Conservation (phyloP, 495 filamentous ascomycete genomes). For the Staphylotrichum longicolle region DNA sequence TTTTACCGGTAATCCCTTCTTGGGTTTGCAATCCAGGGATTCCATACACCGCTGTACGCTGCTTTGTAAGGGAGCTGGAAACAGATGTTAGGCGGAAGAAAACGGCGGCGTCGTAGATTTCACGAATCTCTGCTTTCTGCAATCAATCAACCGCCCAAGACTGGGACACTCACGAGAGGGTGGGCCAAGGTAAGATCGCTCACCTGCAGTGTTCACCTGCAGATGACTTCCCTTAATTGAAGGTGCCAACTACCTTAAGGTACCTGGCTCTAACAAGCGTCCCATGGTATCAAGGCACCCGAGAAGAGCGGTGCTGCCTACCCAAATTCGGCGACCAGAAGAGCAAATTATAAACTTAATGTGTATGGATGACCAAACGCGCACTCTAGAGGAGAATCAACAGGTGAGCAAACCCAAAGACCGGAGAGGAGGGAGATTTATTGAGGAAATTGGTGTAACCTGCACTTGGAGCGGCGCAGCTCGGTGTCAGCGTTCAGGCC, state of each 20-base stretch:
- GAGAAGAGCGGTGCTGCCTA: constrained; percentile 19
- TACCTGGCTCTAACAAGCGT: constrained; percentile 18
- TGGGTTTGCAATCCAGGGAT: no score
- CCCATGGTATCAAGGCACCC: constrained; percentile 17
- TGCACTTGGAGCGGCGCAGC: not conserved
- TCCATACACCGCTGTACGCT: no score
- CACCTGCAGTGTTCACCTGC: not conserved
- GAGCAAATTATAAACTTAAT: constrained; percentile 13
- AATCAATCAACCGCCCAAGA: not conserved
- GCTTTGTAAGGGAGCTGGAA: constrained; percentile 3
- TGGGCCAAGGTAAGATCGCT: constrained; percentile 1
- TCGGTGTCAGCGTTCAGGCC: no score
- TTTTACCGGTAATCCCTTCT: no score
- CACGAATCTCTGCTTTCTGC: no score
- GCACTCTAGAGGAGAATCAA: no score
- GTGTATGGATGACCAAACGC: not conserved
- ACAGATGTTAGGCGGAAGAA: constrained; percentile 9
- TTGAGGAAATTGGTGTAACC: no score
- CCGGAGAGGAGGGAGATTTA: no score
- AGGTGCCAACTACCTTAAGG: constrained; percentile 12
- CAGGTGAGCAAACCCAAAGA: no score
- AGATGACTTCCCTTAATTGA: not conserved
- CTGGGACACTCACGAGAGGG: constrained; percentile 11
- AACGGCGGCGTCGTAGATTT: not conserved
- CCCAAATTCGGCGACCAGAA: constrained; percentile 20